Evolutionary conservation across 2,329 filamentous ascomycete species (phyloP).

Genomic region (Leptosphaerulina australis): DNA sequence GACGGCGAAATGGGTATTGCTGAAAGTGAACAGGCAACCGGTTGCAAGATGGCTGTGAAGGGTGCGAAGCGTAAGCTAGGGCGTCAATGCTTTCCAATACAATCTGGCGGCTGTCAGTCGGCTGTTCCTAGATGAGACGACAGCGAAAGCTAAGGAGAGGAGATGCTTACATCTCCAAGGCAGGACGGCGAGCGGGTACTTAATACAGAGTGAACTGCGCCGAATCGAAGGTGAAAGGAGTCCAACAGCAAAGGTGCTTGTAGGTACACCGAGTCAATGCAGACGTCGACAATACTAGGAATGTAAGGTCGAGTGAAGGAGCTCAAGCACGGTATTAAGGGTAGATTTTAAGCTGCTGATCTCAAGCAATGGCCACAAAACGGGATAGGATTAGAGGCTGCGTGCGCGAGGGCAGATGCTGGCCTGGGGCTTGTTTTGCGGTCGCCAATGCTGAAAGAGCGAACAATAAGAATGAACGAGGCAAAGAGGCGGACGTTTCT

Average conservation of each 20-base stretch:
- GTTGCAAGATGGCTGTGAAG: conserved; percentile 31
- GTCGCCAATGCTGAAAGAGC: conserved; percentile 46
- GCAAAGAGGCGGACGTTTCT: conserved; percentile 43
- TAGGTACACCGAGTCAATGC: conserved; percentile 23
- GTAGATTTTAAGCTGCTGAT: conserved; percentile 22
- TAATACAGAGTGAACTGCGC: conserved; percentile 34
- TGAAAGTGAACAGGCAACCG: conserved; percentile 43
- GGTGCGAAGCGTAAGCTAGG: conserved; percentile 33
- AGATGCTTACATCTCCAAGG: conserved; percentile 37
- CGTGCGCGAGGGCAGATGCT: conserved; percentile 28
- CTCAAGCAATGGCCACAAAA: conserved; percentile 30
- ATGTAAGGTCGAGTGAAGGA: conserved; percentile 21
- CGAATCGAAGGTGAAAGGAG: conserved; percentile 37
- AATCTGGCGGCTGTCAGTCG: conserved; percentile 13
- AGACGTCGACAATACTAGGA: conserved; percentile 22
- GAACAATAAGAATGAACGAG: conserved; percentile 49
- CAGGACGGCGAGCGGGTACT: conserved; percentile 36
- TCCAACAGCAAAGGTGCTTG: conserved; percentile 29
- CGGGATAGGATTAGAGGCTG: conserved; percentile 34
- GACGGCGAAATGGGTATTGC: conserved; percentile 48
- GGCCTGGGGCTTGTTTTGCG: conserved; percentile 40
- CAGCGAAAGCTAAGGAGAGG: background rate
- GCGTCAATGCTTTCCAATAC: conserved; percentile 36
- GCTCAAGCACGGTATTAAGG: conserved; percentile 23
- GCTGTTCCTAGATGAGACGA: conserved; percentile 1